phyloP scores from a whole-genome alignment of 2,329 filamentous ascomycete genomes.

The Capronia epimyces region DNA sequence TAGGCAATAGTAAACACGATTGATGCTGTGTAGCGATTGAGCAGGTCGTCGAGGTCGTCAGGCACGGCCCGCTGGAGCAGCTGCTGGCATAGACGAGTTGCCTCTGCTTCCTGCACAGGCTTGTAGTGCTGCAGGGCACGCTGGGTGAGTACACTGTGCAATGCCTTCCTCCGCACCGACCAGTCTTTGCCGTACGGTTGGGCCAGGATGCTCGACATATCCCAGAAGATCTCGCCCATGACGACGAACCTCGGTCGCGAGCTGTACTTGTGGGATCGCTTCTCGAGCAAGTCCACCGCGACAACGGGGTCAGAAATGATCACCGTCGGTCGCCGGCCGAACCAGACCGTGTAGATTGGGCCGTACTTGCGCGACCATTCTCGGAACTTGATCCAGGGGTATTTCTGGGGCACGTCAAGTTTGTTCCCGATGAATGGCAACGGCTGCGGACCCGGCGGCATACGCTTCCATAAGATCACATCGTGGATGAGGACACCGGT shows the following conservation, averaged over 20 bases:
- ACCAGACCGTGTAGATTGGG: constrained; percentile 31
- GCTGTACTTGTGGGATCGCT: constrained; percentile 37
- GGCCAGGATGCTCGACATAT: constrained; percentile 36
- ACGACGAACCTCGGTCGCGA: constrained; percentile 33
- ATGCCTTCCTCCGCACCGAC: constrained; percentile 33
- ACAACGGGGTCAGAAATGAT: constrained; percentile 35
- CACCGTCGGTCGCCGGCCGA: constrained; percentile 29
- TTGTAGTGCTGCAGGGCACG: constrained; percentile 35
- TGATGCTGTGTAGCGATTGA: constrained; percentile 38
- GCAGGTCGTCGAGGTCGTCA: constrained; percentile 33
- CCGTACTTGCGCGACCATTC: constrained; percentile 37
- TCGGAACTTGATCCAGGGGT: constrained; percentile 32
- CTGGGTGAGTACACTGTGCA: constrained; percentile 43
- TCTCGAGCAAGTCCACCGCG: constrained; percentile 38
- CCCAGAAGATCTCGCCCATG: constrained; percentile 28
- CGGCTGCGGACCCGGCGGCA: constrained; percentile 31
- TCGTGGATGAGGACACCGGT: constrained; percentile 23
- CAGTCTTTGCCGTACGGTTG: constrained; percentile 44
- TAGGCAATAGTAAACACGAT: constrained; percentile 39
- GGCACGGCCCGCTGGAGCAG: constrained; percentile 30
- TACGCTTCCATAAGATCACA: constrained; percentile 22
- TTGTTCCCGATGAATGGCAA: constrained; percentile 33
- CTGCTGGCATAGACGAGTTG: constrained; percentile 31
- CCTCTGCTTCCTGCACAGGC: constrained; percentile 33
- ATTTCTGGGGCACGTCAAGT: constrained; percentile 31